These are phyloP conservation scores for Somion occarium DNA, from an alignment of 1,284 basidiomycete species.

Conservation along the genomic window DNA sequence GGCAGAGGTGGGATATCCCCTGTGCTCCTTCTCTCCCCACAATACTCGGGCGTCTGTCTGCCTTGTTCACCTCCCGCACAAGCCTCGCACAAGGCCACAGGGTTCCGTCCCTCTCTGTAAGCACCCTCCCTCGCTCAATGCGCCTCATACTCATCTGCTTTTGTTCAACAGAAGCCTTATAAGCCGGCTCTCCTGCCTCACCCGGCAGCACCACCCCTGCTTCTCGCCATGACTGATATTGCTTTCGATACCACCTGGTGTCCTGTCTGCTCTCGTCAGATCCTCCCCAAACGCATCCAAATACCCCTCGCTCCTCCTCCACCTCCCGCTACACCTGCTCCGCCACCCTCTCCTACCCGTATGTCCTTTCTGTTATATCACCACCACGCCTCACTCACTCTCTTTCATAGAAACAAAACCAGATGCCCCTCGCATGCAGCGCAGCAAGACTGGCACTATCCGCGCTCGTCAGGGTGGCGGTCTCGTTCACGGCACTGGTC, in stretches of 20 bases:
- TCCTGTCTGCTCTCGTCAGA: conserved; percentile 66
- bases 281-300: conserved; percentile 60
- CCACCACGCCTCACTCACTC: conserved; percentile 10
- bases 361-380: conserved; percentile 18
- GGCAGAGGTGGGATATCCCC: background rate
- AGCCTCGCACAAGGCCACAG: background rate
- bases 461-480: conserved; percentile 38
- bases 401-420: conserved; percentile 25
- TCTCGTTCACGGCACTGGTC: conserved; percentile 58
- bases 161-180: background rate
- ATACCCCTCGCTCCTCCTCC: conserved; percentile 36
- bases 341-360: conserved; percentile 28
- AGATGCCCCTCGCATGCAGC: conserved; percentile 19
- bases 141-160: background rate
- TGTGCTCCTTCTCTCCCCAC: conserved; percentile 1
- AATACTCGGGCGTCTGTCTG: background rate
- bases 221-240: conserved; percentile 29
- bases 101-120: background rate
- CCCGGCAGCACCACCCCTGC: background rate
- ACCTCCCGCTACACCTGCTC: conserved; percentile 26
- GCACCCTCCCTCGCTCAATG: background rate
- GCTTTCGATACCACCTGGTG: conserved; percentile 66
- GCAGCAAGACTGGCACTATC: conserved; percentile 37
- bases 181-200: background rate
- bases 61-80: background rate